Base-by-base conservation (phyloP, 2,329 filamentous ascomycete species). In the Hypoxylon sp. region DNA sequence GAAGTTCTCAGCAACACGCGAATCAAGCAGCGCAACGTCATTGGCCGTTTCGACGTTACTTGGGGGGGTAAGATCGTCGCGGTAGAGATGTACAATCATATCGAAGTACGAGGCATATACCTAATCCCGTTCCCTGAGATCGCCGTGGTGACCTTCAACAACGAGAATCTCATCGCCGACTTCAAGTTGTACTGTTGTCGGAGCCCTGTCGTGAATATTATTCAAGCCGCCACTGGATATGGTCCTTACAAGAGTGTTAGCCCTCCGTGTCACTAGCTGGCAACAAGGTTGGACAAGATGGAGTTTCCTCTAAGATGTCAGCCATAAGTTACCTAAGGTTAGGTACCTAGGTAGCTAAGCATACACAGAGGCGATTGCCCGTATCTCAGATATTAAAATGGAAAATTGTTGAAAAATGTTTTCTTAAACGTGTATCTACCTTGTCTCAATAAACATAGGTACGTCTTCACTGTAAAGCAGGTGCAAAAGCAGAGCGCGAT, bases 111-210 rank as follows among this genome's bases (percentile, higher is more conserved):
- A 1, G 60, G 60, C 8, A 48, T 22, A 13, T n/a, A 44, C n/a
- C 3, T 63, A 9, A 39, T 35, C n/a, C 3, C 5, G 33, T 57
- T 51, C 35, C 52, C 52, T 5, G 60, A 63, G 44, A 50, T 53
- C 3, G 60, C 52, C 1, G 42, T 44, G 33, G 60, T 24, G 33
- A 26, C 33, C 3, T 63, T 63, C 46, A 46, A 63, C 17, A 33
- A 51, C 35, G n/a, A 51, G 44, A 57, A 58, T 2, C 29, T 62
- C n/a, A 65, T 65, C 17, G 33, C 46, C 29, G 44, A 65, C 42
- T 61, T 66, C 51, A 66, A 66, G 35, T 2, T 66, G 42, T 66
- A 66, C 44, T 55, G 50, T 19, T 66, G 57, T 44, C 57, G 57
- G 8, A 66, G 62, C 31, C 13, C 54, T 3, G n/a, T 65, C 6